Evolutionary conservation across 805 yeast genomes (phyloP), one percentile per base, ranked within the genome.

Genomic region (Saturnispora sanitii): DNA sequence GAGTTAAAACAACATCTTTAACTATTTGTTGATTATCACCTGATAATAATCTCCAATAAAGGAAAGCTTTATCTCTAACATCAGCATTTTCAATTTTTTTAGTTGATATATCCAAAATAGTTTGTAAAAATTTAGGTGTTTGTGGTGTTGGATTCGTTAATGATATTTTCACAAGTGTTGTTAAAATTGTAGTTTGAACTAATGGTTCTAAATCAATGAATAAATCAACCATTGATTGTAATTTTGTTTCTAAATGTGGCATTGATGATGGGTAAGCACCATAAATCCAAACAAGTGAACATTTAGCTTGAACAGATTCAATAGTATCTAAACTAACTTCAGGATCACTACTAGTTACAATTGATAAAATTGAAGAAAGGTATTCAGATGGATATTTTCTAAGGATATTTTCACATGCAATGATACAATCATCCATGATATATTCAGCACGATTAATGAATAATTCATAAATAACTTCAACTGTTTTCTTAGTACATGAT

Each of bases 41-140:
- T 9, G 43, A 40, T 38, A 82, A 62, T 36, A 83, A 67, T 61
- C 94, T 71, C 92, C 92, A 82, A 55, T 81, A 82, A 32, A 82
- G 65, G 56, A 72, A 82, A 1, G 90, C 87, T 64, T 79, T 75
- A 56, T 82, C 94, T 57, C 92, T 70, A 21, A 82, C 81, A 54
- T 82, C 94, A 2, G 85, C 75, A 52, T 79, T 80, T 45, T 79
- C 82, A 42, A 81, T 67, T 33, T 73, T 70, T 43, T 71, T 73
- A 4, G 87, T 81, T 8, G 84, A 77, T 44, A 69, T 56, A 45
- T 75, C 79, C 49, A 82, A 67, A 6, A 77, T 68, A 33, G 64
- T 65, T 52, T 82, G 88, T 48, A 82, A 64, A 19, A 66, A 53
- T 19, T 50, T 59, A 23, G 73, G 65, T 38, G 60, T 56, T 12